Evolutionary conservation across 371 early-diverging fungal genomes (phyloP), one percentile per base, ranked within the genome.

Genomic region (Circinella umbellata): DNA sequence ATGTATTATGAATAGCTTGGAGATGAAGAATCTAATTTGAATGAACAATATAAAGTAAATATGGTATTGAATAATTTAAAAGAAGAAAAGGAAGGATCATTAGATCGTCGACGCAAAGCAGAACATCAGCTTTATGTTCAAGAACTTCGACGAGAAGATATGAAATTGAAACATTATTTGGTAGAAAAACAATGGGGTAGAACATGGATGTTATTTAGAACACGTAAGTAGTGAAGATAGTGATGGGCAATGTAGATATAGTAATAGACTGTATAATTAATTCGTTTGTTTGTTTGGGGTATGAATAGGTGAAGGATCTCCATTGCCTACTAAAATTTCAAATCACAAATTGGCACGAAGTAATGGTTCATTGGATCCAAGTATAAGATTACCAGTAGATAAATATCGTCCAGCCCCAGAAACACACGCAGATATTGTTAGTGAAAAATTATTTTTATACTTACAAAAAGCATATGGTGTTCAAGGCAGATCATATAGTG

Each of bases 401-500:
- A 82, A 82, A 67, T 82, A 79, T 42, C 76, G 82, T 38, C 82
- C 82, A 18, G 70, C 80, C 6, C 82, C 82, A 42, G 82, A 82
- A 54, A 82, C 82, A 49, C 80, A 79, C 66, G 82, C 75, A n/a
- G 82, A 82, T 57, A 82, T 82, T 60, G 64, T 82, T 15, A 82
- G 82, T 69, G 78, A 79, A 46, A 74, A 70, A 11, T 73, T 82
- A 17, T 82, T 80, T 80, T 57, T 65, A 15, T 82, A 77, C 53
- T 39, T 82, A 27, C 72, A 66, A 34, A 77, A 79, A 37, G 76
- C 76, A 0, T 82, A 82, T 62, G 82, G 82, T 55, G 75, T 82
- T 3, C 80, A 79, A 60, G 82, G 82, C 57, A 77, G 67, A 55
- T 71, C 82, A 10, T 82, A 73, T 48, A 76, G 68, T 62, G 82